These are phyloP conservation scores for Ganoderma leucocontextum DNA, from an alignment of 1,284 basidiomycete species.

Conservation along the genomic window DNA sequence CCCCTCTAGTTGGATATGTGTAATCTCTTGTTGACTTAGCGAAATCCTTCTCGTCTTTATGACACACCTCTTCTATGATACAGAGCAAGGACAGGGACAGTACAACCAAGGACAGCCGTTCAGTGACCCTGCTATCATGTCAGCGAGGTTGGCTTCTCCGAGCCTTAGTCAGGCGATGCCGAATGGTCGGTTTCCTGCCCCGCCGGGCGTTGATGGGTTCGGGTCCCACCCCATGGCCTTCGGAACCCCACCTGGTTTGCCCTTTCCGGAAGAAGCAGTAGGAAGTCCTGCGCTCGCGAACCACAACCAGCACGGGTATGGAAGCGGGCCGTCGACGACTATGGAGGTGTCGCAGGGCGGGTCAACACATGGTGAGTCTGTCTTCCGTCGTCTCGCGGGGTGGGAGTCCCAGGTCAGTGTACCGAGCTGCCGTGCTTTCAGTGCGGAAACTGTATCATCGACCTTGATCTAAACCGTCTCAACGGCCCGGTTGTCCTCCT, in stretches of 20 bases:
- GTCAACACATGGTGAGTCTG: constrained; percentile 71
- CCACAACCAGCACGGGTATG: constrained; percentile 35
- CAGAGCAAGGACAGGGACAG: constrained; percentile 39
- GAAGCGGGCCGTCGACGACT: constrained; percentile 35
- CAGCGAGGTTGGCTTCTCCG: constrained; percentile 66
- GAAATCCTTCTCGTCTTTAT: constrained; percentile 28
- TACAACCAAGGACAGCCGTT: constrained; percentile 58
- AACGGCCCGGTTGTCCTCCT: constrained; percentile 43
- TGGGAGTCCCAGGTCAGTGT: constrained; percentile 77
- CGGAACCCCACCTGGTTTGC: constrained; percentile 72
- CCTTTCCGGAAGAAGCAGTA: constrained; percentile 50
- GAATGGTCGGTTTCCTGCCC: constrained; percentile 36
- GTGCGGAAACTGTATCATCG: constrained; percentile 79
- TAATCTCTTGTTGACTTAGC: constrained; percentile 49
- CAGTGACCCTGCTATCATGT: constrained; percentile 85
- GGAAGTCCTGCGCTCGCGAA: constrained; percentile 37
- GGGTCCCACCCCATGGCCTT: constrained; percentile 48
- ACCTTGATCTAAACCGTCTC: constrained; percentile 55
- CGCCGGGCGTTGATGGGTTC: constrained; percentile 34
- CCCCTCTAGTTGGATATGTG: constrained; percentile 53
- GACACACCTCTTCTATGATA: constrained; percentile 31
- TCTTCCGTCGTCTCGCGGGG: constrained; percentile 61
- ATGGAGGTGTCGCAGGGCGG: constrained; percentile 46
- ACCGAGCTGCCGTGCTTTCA: constrained; percentile 84
- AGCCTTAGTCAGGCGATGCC: constrained; percentile 37